These are phyloP conservation scores for Backusella westeae DNA, from an alignment of 192 early-diverging fungal species.

Conservation along the genomic window DNA sequence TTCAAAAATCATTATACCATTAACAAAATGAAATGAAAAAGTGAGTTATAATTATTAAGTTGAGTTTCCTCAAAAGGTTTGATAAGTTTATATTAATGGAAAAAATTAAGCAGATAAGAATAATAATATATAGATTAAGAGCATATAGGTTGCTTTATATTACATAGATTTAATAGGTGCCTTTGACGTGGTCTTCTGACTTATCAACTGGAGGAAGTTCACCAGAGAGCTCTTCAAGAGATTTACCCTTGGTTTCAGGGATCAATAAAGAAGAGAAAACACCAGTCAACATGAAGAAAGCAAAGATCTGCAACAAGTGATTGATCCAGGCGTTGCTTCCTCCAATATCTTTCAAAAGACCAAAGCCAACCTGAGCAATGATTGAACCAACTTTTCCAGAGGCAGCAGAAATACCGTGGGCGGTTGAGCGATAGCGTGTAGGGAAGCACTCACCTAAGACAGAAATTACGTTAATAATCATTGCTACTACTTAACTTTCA, in stretches of 20 bases:
- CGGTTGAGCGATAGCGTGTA: constrained; percentile 76
- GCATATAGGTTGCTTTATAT: not conserved
- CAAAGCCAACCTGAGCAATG: constrained; percentile 70
- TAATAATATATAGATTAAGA: not conserved
- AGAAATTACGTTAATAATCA: too few relatives aligned
- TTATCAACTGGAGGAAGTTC: constrained; percentile 22
- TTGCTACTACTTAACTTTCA: too few relatives aligned
- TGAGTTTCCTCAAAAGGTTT: not conserved
- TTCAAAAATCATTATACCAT: not conserved
- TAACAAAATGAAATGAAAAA: not conserved
- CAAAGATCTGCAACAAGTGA: constrained; percentile 69
- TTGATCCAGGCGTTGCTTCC: constrained; percentile 60
- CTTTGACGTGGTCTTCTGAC: not conserved
- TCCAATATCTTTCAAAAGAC: constrained; percentile 66
- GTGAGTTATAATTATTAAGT: not conserved
- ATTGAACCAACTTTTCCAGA: constrained; percentile 79
- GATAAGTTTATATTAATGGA: not conserved
- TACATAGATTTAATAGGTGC: constrained; percentile 7
- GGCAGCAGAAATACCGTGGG: constrained; percentile 83
- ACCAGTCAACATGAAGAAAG: constrained; percentile 76
- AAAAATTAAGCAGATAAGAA: not conserved
- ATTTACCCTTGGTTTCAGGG: constrained; percentile 77
- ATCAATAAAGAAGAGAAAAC: constrained; percentile 60
- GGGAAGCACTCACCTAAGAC: constrained; percentile 68
- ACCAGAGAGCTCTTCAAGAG: constrained; percentile 70